Base-by-base conservation (phyloP, 768 basidiomycete species). In the Terana coerulea region DNA sequence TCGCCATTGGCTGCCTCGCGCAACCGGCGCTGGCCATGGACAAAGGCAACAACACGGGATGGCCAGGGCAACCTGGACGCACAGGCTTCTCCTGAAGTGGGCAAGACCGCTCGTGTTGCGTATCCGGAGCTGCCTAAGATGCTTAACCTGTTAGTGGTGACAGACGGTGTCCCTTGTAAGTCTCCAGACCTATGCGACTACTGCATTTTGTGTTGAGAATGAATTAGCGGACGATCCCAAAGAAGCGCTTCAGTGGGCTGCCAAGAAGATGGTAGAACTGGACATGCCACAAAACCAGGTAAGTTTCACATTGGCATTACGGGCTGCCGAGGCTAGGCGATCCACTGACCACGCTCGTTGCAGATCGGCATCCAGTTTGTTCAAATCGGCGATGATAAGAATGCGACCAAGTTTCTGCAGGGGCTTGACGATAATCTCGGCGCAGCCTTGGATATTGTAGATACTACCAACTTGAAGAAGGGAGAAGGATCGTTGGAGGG, bases 331-430 rank as follows among this genome's bases (percentile, higher is more conserved):
- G n/a, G n/a, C n/a, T n/a, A n/a, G n/a, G n/a, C n/a, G n/a, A n/a
- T n/a, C n/a, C n/a, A n/a, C n/a, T n/a, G n/a, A n/a, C n/a, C n/a
- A n/a, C n/a, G n/a, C n/a, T n/a, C n/a, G n/a, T 33, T 14, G 15
- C 61, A 86, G 77, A 70, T 86, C 15, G 83, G 85, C 0, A 76
- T 87, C 24, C 84, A 86, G 56, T 86, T 90, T 45, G 76, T 90
- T 1, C 88, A 89, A 64, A 79, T 90, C 30, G 87, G 87, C 4
- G 63, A 77, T 55, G 64, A 61, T 58, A 62, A 51, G 30, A 57
- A 45, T 39, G 70, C 81, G 39, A 57, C 72, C 2, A 67, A 66
- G 59, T 84, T 63, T 58, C 70, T 81, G 39, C 63, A 71, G 49
- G 67, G 77, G 48, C 69, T 88, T 11, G 88, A 89, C 56, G 76